phyloP scores from a whole-genome alignment of 139 green algal species.

The Gonium pectorale region DNA sequence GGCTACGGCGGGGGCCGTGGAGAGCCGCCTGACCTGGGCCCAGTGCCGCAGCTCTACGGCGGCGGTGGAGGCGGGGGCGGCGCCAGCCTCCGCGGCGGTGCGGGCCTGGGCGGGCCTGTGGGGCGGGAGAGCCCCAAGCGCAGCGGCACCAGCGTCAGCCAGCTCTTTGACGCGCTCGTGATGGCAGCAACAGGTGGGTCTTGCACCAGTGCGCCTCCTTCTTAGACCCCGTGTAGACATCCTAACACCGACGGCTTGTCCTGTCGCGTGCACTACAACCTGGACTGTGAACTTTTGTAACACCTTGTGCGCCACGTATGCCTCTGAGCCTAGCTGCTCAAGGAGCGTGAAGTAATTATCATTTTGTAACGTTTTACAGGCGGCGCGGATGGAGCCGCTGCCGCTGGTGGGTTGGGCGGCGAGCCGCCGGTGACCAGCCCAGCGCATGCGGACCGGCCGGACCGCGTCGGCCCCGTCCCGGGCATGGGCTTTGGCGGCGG shows the following conservation, averaged over 20 bases:
- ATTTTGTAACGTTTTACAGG: no score
- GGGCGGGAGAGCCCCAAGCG: slow-evolving; percentile 50
- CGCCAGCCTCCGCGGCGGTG: neutral
- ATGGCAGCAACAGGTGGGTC: slow-evolving; percentile 78
- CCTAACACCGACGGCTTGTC: no score
- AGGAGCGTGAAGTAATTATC: no score
- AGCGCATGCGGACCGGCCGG: slow-evolving; percentile 38
- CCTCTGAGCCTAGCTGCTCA: no score
- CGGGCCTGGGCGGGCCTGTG: neutral
- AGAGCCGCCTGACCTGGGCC: neutral
- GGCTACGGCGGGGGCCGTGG: neutral
- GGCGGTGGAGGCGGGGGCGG: neutral
- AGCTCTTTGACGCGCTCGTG: slow-evolving; percentile 88
- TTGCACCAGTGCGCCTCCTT: no score
- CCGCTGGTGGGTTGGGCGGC: slow-evolving; percentile 42
- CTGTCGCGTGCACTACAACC: no score
- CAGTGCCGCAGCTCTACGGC: neutral
- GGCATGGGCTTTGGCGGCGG: neutral
- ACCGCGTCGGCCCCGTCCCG: neutral
- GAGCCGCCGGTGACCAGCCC: slow-evolving; percentile 68
- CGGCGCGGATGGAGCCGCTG: slow-evolving; percentile 40
- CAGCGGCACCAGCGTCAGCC: slow-evolving; percentile 58
- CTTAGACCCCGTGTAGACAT: no score
- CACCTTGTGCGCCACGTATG: no score
- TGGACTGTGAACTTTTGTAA: no score